phyloP scores from a whole-genome alignment of 2,329 filamentous ascomycete species.

The Phyllosticta paracitricarpa region DNA sequence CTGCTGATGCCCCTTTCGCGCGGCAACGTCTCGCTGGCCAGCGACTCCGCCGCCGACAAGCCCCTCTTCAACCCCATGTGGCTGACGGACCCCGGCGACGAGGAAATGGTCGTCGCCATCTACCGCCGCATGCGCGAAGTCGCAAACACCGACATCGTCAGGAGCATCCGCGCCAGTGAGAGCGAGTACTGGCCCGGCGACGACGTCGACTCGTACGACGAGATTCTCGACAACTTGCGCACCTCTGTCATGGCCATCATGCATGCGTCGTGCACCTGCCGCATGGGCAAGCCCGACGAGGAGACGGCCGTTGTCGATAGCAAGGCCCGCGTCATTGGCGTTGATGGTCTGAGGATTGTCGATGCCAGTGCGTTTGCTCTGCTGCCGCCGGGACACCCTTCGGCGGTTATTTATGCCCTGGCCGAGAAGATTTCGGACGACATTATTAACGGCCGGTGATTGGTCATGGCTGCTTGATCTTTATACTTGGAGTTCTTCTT shows the following conservation, averaged over 20 bases:
- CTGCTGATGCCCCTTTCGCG: slow-evolving; percentile 26
- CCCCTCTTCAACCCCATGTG: slow-evolving; percentile 27
- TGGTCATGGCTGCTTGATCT: background rate
- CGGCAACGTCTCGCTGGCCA: slow-evolving; percentile 24
- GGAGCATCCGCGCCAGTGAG: slow-evolving; percentile 17
- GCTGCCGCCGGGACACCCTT: slow-evolving; percentile 22
- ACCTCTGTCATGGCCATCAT: slow-evolving; percentile 20
- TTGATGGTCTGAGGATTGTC: slow-evolving; percentile 29
- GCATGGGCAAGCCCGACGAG: slow-evolving; percentile 28
- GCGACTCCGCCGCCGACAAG: slow-evolving; percentile 15
- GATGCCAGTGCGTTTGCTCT: slow-evolving; percentile 26
- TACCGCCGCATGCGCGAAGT: slow-evolving; percentile 23
- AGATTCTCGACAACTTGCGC: slow-evolving; percentile 18
- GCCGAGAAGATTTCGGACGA: slow-evolving; percentile 13
- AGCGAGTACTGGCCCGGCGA: slow-evolving; percentile 22
- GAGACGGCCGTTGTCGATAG: slow-evolving; percentile 27
- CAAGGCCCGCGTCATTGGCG: slow-evolving; percentile 27
- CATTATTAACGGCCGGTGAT: background rate
- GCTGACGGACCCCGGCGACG: slow-evolving; percentile 24
- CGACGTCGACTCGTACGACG: slow-evolving; percentile 16
- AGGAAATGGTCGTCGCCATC: slow-evolving; percentile 21
- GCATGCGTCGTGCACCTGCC: slow-evolving; percentile 28
- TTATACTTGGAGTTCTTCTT: background rate
- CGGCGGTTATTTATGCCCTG: background rate
- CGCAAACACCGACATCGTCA: slow-evolving; percentile 16